phyloP scores from a whole-genome alignment of 805 yeast species.

The Wickerhamiella cacticola region DNA sequence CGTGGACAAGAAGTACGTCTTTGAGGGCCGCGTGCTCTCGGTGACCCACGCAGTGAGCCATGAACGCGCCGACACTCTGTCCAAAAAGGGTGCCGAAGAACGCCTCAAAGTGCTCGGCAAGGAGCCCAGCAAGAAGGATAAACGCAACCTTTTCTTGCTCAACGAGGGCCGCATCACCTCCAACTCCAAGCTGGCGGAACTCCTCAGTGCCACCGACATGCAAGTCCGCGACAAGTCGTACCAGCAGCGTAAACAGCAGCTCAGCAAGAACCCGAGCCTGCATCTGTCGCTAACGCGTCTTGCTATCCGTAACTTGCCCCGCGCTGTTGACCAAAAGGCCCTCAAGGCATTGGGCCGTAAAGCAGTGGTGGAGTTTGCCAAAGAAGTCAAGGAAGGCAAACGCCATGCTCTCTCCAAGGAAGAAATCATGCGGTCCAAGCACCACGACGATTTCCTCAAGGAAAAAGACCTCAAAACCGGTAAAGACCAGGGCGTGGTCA shows the following conservation, averaged over 20 bases:
- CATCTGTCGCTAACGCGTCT: constrained; percentile 90
- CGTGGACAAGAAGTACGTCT: constrained; percentile 73
- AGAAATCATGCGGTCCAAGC: constrained; percentile 69
- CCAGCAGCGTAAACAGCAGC: constrained; percentile 74
- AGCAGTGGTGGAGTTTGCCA: constrained; percentile 89
- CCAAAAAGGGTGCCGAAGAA: constrained; percentile 59
- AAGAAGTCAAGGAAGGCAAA: constrained; percentile 58
- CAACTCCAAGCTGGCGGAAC: constrained; percentile 63
- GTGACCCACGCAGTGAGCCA: constrained; percentile 78
- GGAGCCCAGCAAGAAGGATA: constrained; percentile 67
- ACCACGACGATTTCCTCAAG: constrained; percentile 42
- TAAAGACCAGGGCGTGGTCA: constrained; percentile 79
- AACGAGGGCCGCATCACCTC: constrained; percentile 89
- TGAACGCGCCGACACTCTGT: constrained; percentile 61
- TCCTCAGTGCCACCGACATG: constrained; percentile 58
- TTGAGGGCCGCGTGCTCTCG: constrained; percentile 82
- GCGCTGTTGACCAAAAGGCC: constrained; percentile 80
- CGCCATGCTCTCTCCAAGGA: constrained; percentile 86
- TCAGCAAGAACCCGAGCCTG: constrained; percentile 78
- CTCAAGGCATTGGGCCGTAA: constrained; percentile 86
- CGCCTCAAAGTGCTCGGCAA: constrained; percentile 71
- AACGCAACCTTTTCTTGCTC: constrained; percentile 68
- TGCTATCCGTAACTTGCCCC: constrained; percentile 87
- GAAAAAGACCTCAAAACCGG: constrained; percentile 40
- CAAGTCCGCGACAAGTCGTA: constrained; percentile 82